These are phyloP conservation scores for Pilatotrama ljubarskyi DNA, from an alignment of 768 basidiomycete genomes.

Conservation along the genomic window DNA sequence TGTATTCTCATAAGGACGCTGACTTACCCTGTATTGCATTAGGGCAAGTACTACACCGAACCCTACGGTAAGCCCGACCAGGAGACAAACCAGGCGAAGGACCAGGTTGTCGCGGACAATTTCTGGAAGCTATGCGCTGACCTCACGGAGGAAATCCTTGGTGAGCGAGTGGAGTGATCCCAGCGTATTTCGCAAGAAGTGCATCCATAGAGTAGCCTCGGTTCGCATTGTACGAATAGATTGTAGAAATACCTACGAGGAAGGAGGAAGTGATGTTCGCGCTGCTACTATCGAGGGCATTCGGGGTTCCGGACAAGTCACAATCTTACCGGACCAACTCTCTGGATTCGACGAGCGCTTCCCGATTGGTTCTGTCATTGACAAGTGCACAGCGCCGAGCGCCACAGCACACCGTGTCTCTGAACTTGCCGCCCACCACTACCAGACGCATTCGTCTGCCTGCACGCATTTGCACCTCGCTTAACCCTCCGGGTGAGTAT, in stretches of 20 bases:
- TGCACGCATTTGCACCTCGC: neutral
- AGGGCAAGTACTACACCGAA: conserved; percentile 33
- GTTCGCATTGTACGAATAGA: no score
- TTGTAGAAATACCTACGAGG: no score
- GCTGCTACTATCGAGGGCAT: no score
- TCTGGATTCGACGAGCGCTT: no score
- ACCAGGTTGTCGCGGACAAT: conserved; percentile 20
- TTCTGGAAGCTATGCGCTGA: conserved; percentile 28
- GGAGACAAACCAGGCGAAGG: conserved; percentile 28
- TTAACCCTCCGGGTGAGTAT: neutral
- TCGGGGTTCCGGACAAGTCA: no score
- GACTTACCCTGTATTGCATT: neutral
- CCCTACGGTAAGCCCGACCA: conserved; percentile 28
- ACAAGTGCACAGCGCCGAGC: no score
- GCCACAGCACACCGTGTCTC: neutral
- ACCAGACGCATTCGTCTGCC: neutral
- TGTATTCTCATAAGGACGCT: neutral
- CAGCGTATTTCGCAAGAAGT: no score
- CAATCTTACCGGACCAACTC: no score
- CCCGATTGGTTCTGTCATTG: no score
- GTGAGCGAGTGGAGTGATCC: conserved; percentile 23
- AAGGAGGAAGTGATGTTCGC: no score
- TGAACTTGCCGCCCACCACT: neutral
- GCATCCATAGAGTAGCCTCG: no score
- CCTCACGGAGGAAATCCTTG: conserved; percentile 28